Conservation (phyloP, 176 grass and related monocot species). For the Avena insularis region DNA sequence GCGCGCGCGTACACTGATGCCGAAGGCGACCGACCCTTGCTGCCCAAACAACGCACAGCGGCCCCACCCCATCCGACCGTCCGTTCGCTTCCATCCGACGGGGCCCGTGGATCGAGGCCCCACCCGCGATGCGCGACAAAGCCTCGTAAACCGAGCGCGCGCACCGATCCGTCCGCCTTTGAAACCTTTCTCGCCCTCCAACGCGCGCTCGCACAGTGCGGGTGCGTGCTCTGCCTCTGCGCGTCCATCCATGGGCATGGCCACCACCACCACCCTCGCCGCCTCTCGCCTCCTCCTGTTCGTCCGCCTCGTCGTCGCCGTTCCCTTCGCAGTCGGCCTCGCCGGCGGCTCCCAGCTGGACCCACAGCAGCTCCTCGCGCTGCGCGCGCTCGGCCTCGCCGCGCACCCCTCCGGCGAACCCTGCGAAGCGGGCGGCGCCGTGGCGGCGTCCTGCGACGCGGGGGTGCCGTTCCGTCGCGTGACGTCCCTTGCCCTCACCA, state of each 20-base stretch:
- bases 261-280: neutral
- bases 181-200: constrained; percentile 39
- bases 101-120: neutral
- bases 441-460: constrained; percentile 67
- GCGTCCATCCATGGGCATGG: constrained; percentile 23
- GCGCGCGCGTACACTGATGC: constrained; percentile 13
- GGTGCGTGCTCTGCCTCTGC: constrained; percentile 18
- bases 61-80: constrained; percentile 8
- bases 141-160: constrained; percentile 38
- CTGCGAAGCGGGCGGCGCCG: constrained; percentile 39
- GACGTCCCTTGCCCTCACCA: constrained; percentile 67
- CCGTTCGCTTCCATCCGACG: constrained; percentile 38
- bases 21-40: constrained; percentile 41
- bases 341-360: constrained; percentile 49
- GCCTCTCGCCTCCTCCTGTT: constrained; percentile 19
- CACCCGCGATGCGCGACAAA: neutral
- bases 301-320: neutral
- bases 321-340: neutral
- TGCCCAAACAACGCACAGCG: neutral
- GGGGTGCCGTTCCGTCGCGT: constrained; percentile 74
- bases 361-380: constrained; percentile 72
- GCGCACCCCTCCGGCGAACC: constrained; percentile 42
- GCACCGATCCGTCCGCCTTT: neutral
- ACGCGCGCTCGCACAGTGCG: constrained; percentile 24
- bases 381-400: constrained; percentile 76